Percentiles rank a stretch among this genome's conserved stretches.
Conservation (phyloP, 257 asterid genomes). For the Petunia secreta region DNA sequence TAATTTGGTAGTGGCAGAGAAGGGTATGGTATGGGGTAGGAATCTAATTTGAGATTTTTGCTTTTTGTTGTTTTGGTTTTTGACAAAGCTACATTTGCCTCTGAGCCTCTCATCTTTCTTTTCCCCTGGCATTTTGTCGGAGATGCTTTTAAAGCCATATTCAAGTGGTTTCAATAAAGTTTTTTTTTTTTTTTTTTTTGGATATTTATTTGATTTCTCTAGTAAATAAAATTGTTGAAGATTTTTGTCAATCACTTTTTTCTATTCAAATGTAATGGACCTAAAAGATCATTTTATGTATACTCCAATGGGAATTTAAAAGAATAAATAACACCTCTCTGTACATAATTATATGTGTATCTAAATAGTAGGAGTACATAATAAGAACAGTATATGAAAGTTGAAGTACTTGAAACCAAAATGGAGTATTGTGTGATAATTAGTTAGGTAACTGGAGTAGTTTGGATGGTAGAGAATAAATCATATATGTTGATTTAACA, state of each 20-base stretch:
- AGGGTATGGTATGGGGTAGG: neutral
- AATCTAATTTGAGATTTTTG: conserved; percentile 2
- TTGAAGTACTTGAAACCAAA: too few relatives aligned
- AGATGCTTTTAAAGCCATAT: conserved; percentile 27
- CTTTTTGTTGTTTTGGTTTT: conserved; percentile 19
- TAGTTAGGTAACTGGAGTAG: neutral
- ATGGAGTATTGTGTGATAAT: neutral
- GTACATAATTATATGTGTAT: too few relatives aligned
- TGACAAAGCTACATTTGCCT: conserved; percentile 19
- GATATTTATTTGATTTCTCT: too few relatives aligned
- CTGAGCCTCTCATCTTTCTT: conserved; percentile 14
- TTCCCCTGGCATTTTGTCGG: conserved; percentile 32
- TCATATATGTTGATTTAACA: neutral
- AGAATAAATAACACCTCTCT: too few relatives aligned
- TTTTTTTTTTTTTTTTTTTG: neutral
- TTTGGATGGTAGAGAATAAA: neutral
- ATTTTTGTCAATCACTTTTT: too few relatives aligned
- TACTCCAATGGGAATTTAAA: too few relatives aligned
- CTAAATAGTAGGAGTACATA: too few relatives aligned
- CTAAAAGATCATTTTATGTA: too few relatives aligned
- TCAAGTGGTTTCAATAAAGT: neutral
- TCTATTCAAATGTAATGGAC: too few relatives aligned
- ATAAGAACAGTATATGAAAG: neutral
- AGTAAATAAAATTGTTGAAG: too few relatives aligned
- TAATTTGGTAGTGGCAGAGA: neutral